Evolutionary conservation across 495 filamentous ascomycete genomes (phyloP).

Genomic region (Chaetomium cochliodes): DNA sequence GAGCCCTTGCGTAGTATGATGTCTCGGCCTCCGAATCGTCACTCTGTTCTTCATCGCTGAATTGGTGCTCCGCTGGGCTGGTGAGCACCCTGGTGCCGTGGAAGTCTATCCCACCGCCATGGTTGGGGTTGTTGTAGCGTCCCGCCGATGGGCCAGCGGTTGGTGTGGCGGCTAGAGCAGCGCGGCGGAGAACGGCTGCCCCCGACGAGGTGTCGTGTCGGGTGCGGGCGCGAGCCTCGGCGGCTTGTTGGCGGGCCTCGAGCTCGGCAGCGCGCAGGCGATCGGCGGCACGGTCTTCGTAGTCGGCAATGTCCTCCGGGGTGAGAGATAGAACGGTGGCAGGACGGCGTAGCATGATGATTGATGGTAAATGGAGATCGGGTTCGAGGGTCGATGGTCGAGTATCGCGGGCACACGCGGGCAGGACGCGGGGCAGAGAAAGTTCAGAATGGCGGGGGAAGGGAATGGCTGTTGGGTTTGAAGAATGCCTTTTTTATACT

Average conservation of each 20-base stretch:
- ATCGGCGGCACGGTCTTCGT: constrained; percentile 60
- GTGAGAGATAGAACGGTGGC: constrained; percentile 77
- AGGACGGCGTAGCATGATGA: constrained; percentile 75
- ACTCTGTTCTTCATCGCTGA: constrained; percentile 17
- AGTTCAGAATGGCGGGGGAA: no score
- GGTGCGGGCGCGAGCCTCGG: constrained; percentile 31
- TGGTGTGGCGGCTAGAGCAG: constrained; percentile 20
- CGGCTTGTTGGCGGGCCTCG: constrained; percentile 23
- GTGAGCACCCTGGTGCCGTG: not conserved
- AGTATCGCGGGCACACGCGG: no score
- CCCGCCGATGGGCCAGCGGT: not conserved
- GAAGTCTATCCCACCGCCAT: not conserved
- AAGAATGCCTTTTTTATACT: no score
- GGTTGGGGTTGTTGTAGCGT: not conserved
- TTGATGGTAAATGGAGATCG: not conserved
- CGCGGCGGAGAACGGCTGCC: constrained; percentile 18
- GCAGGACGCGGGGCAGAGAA: no score
- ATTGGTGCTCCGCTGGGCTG: constrained; percentile 8
- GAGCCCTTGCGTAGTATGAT: constrained; percentile 24
- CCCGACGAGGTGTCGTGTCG: constrained; percentile 27
- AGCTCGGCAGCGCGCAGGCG: constrained; percentile 30
- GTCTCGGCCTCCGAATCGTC: constrained; percentile 29
- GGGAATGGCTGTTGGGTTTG: no score
- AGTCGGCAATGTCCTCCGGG: constrained; percentile 71
- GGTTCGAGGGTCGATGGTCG: no score